Evolutionary conservation across 2,329 filamentous ascomycete species (phyloP), one percentile per base, ranked within the genome.

Genomic region (Aspergillus quadricinctus): DNA sequence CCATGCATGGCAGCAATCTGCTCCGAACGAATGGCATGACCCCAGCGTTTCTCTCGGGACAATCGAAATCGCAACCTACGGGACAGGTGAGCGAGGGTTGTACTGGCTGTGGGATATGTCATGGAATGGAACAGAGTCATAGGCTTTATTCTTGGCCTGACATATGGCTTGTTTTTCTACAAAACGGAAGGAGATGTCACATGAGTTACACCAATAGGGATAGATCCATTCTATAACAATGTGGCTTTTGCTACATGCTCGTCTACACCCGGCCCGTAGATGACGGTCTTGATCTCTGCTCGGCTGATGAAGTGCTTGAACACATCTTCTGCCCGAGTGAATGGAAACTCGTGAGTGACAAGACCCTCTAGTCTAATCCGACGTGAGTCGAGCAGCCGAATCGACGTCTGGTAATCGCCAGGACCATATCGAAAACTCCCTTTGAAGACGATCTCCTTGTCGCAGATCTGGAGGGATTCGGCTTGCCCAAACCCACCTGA

Each of bases 371-470:
- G 78, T 43, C 75, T 78, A 25, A 96, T 87, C 86, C 52, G 75
- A 78, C 17, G 81, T 80, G 2, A 96, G 82, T 59, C 51, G 31
- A 67, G 43, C 43, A 97, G 80, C 60, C 90, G 85, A 37, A 96
- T 80, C 3, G 90, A 90, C 3, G 90, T 81, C 68, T 85, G 80
- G 73, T 96, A 97, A 74, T 96, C 92, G 10, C 91, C 92, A 49
- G 84, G 82, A 1, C 87, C 87, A 73, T 97, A 97, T 37, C 92
- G 83, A 80, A 96, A 96, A 58, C 87, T 91, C 25, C 92, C 92
- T 68, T 87, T 89, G 49, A 88, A 83, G 3, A 87, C 92, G 29
- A 95, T 81, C 78, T 96, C 92, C 77, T 96, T 96, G 55, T 86
- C 81, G 70, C 90, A 94, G 71, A 94, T 80, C 14, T 94, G 60